These are phyloP conservation scores for Gaultheria prostrata DNA, from an alignment of 148 eudicot genomes.

Conservation along the genomic window DNA sequence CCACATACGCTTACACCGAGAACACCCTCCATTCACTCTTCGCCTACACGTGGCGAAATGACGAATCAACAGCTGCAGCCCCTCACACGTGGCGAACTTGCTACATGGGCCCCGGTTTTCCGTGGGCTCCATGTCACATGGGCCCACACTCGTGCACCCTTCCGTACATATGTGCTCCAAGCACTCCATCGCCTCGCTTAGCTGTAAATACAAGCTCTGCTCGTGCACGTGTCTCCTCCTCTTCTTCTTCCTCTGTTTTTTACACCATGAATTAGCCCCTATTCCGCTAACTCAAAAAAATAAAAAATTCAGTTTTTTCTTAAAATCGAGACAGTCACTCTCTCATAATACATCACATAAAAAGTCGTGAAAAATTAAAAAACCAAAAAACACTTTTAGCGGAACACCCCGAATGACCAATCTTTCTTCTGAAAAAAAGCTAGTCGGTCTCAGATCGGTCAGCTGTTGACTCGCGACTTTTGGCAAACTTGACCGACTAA, in stretches of 20 bases:
- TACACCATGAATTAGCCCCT: too few relatives aligned
- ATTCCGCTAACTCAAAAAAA: too few relatives aligned
- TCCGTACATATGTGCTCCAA: conserved; percentile 80
- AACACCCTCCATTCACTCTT: conserved; percentile 60
- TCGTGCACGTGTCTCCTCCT: conserved; percentile 52
- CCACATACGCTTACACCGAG: conserved; percentile 79
- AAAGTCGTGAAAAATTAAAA: too few relatives aligned
- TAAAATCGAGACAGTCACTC: too few relatives aligned
- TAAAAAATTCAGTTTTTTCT: too few relatives aligned
- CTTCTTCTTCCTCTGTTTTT: conserved; percentile 68
- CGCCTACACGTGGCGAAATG: conserved; percentile 80
- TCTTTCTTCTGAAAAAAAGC: too few relatives aligned
- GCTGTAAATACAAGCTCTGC: conserved; percentile 57
- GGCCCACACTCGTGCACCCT: conserved; percentile 89
- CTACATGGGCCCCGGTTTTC: conserved; percentile 60
- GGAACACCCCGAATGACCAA: too few relatives aligned
- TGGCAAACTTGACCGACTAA: too few relatives aligned
- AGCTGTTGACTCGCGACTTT: too few relatives aligned
- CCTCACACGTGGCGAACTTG: conserved; percentile 65
- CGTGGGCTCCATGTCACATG: conserved; percentile 55
- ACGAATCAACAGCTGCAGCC: conserved; percentile 60
- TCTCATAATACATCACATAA: too few relatives aligned
- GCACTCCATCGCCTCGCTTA: conserved; percentile 89
- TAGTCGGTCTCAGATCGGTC: too few relatives aligned
- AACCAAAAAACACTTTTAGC: too few relatives aligned